Conservation (phyloP, 495 filamentous ascomycete genomes). For the Trichoderma reesei region DNA sequence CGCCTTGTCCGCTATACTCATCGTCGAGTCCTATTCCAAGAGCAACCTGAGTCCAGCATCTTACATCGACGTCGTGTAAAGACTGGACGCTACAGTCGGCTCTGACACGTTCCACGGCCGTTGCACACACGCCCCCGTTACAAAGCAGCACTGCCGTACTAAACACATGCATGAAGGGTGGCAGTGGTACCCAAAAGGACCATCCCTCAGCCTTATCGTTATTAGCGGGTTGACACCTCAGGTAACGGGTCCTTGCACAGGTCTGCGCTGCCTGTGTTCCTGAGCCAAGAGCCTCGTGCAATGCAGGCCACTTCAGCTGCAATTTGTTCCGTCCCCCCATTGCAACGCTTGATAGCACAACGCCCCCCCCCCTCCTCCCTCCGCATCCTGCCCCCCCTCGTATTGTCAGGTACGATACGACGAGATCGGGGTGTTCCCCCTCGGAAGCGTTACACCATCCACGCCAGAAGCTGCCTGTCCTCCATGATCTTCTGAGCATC, state of each 20-base stretch:
- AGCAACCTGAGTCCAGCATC: too few species aligned
- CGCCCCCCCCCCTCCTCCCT: neutral
- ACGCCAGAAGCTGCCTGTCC: neutral
- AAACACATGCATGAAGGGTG: too few species aligned
- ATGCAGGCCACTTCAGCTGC: neutral
- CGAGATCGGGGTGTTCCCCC: neutral
- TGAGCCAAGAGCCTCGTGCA: neutral
- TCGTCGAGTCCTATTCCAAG: too few species aligned
- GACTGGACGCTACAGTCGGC: too few species aligned
- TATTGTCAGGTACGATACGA: neutral
- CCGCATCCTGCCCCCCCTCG: slow-evolving; percentile 4
- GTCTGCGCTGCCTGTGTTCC: neutral
- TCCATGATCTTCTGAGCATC: neutral
- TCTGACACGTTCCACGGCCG: too few species aligned
- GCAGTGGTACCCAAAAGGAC: too few species aligned
- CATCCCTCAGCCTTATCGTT: neutral
- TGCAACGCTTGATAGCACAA: neutral
- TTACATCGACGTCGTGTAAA: too few species aligned
- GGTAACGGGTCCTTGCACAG: too few species aligned
- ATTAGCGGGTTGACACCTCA: neutral
- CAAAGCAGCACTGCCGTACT: too few species aligned
- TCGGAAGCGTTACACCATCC: neutral
- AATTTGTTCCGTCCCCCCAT: too few species aligned
- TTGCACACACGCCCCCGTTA: neutral
- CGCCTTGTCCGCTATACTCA: too few species aligned